Evolutionary conservation across 371 early-diverging fungal species (phyloP).

Genomic region (Mortierella sp.): DNA sequence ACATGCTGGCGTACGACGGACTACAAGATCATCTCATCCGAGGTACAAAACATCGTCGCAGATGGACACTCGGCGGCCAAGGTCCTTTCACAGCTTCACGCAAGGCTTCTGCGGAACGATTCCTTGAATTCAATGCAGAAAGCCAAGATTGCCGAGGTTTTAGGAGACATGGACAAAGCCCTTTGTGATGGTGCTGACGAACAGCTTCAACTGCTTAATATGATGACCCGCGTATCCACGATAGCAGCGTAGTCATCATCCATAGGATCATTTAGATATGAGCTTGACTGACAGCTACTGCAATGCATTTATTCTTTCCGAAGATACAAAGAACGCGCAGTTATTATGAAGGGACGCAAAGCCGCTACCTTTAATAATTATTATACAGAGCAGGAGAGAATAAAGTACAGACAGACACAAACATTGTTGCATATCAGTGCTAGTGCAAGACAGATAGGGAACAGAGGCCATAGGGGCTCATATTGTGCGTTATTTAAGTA

Average conservation of each 20-base stretch:
- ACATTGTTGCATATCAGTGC: too few species aligned
- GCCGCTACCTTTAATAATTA: too few species aligned
- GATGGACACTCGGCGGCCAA: conserved; percentile 85
- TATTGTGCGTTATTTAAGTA: not conserved
- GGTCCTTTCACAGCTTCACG: conserved; percentile 79
- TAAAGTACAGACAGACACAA: too few species aligned
- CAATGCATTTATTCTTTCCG: too few species aligned
- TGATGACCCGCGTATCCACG: conserved; percentile 69
- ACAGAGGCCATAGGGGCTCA: not conserved
- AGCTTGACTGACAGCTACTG: too few species aligned
- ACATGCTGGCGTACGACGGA: conserved; percentile 60
- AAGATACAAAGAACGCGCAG: too few species aligned
- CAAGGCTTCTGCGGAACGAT: conserved; percentile 68
- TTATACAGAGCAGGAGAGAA: too few species aligned
- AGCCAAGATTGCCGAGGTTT: conserved; percentile 66
- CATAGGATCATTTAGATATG: too few species aligned
- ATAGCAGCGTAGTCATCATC: conserved; percentile 54
- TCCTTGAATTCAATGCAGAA: conserved; percentile 77
- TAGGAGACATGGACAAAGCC: conserved; percentile 76
- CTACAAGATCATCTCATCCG: conserved; percentile 58
- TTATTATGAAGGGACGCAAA: too few species aligned
- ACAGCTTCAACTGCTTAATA: conserved; percentile 81
- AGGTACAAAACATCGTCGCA: conserved; percentile 65
- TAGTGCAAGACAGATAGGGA: not conserved
- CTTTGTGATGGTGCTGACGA: conserved; percentile 92